Percentiles rank a stretch among this genome's conserved stretches.
Evolutionary conservation across 768 basidiomycete genomes (phyloP).

Genomic region (Panaeolus papilionaceus): DNA sequence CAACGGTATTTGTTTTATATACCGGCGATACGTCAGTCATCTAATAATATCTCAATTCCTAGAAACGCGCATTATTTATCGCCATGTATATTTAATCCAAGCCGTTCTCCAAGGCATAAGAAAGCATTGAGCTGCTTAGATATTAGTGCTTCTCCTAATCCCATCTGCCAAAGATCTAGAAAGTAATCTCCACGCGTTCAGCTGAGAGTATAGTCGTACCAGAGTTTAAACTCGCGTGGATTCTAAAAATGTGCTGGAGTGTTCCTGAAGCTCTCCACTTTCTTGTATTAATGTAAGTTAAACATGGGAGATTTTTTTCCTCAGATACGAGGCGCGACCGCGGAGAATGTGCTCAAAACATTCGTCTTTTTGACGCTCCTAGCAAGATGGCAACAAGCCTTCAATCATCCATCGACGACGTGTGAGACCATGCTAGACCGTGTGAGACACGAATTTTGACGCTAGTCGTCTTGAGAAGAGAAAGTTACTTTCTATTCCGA

Average conservation of each 20-base stretch:
- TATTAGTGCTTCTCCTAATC: too few species aligned
- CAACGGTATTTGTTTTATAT: not conserved
- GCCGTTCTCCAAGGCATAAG: constrained; percentile 4
- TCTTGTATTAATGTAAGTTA: not conserved
- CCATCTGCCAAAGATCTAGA: not conserved
- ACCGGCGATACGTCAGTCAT: not conserved
- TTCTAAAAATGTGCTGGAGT: not conserved
- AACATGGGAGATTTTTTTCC: not conserved
- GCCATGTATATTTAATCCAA: not conserved
- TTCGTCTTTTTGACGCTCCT: not conserved
- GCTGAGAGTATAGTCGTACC: not conserved
- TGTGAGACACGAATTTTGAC: not conserved
- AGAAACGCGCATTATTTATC: not conserved
- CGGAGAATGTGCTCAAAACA: not conserved
- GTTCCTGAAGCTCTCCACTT: not conserved
- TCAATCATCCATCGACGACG: not conserved
- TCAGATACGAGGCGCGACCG: not conserved
- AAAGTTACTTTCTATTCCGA: not conserved
- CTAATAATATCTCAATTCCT: not conserved
- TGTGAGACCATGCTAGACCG: not conserved
- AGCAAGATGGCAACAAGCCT: not conserved
- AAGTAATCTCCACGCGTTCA: constrained; percentile 5
- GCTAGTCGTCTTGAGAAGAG: not conserved
- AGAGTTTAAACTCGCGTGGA: constrained; percentile 11
- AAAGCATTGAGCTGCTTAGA: not conserved